phyloP scores from a whole-genome alignment of 1,284 basidiomycete species.

The Tranzscheliella williamsii region DNA sequence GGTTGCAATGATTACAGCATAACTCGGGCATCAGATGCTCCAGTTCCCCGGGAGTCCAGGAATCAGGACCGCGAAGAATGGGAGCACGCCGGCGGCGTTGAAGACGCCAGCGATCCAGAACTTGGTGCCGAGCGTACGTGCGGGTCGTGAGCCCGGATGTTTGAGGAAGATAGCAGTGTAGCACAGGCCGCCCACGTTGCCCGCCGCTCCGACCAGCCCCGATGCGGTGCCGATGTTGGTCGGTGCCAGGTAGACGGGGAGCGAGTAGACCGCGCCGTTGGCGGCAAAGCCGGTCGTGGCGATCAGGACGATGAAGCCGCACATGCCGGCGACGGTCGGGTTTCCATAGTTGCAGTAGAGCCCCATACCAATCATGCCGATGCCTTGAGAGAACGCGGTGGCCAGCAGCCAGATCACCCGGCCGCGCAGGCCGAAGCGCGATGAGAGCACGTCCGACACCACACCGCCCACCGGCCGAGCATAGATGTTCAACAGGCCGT shows the following conservation, averaged over 20 bases:
- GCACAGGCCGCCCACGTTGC: constrained; percentile 49
- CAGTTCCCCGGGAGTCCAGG: too few relatives aligned
- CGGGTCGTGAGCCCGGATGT: constrained; percentile 29
- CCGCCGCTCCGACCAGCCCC: constrained; percentile 45
- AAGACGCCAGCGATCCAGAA: constrained; percentile 54
- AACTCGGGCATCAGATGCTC: too few relatives aligned
- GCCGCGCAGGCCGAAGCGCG: constrained; percentile 64
- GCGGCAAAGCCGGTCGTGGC: constrained; percentile 49
- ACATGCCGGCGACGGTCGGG: constrained; percentile 40
- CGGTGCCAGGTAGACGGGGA: constrained; percentile 46
- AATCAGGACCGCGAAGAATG: constrained; percentile 38
- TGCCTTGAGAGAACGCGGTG: constrained; percentile 65
- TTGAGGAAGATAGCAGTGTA: constrained; percentile 46
- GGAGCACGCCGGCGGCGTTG: constrained; percentile 42
- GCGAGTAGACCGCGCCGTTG: constrained; percentile 50
- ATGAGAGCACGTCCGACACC: constrained; percentile 66
- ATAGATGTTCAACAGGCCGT: constrained; percentile 67
- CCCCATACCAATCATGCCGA: constrained; percentile 65
- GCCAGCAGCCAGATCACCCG: constrained; percentile 67
- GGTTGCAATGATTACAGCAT: too few relatives aligned
- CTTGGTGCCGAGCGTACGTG: constrained; percentile 44
- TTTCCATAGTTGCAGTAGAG: constrained; percentile 63
- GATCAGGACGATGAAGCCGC: constrained; percentile 50
- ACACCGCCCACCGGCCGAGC: constrained; percentile 67
- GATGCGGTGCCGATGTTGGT: constrained; percentile 48